Percentiles rank a stretch among this genome's conserved stretches.
Conservation (phyloP, 345 rosid genomes). For the Sonneratia caseolaris region DNA sequence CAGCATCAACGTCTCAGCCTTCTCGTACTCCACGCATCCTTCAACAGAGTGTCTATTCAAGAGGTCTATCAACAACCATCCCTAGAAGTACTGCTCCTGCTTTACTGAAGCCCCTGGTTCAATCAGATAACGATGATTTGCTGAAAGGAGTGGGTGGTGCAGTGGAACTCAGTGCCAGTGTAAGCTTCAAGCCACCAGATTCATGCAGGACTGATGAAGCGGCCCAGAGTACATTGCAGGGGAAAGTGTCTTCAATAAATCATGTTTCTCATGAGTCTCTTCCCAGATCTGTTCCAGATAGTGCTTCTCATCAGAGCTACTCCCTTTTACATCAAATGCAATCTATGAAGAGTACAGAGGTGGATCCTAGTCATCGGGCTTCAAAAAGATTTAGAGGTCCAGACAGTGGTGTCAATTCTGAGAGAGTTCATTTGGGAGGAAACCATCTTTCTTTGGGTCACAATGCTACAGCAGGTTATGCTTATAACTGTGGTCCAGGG, state of each 20-base stretch:
- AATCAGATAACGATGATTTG: constrained; percentile 22
- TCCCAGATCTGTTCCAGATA: constrained; percentile 28
- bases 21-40: constrained; percentile 23
- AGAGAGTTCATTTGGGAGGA: constrained; percentile 28
- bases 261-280: constrained; percentile 19
- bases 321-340: constrained; percentile 43
- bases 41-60: constrained; percentile 19
- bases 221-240: constrained; percentile 17
- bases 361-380: constrained; percentile 35
- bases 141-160: constrained; percentile 26
- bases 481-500: constrained; percentile 12
- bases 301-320: constrained; percentile 27
- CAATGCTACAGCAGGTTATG: constrained; percentile 24
- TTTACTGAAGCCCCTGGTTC: constrained; percentile 23
- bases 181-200: constrained; percentile 10
- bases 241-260: constrained; percentile 21
- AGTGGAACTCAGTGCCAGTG: constrained; percentile 34
- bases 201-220: constrained; percentile 14
- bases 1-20: constrained; percentile 31
- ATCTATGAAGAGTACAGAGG: constrained; percentile 40
- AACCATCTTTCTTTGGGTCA: constrained; percentile 27
- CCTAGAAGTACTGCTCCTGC: constrained; percentile 23
- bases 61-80: constrained; percentile 8
- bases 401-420: constrained; percentile 31
- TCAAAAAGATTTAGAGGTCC: constrained; percentile 41